These are phyloP conservation scores for Viola odorata DNA, from an alignment of 345 rosid species.

Conservation along the genomic window DNA sequence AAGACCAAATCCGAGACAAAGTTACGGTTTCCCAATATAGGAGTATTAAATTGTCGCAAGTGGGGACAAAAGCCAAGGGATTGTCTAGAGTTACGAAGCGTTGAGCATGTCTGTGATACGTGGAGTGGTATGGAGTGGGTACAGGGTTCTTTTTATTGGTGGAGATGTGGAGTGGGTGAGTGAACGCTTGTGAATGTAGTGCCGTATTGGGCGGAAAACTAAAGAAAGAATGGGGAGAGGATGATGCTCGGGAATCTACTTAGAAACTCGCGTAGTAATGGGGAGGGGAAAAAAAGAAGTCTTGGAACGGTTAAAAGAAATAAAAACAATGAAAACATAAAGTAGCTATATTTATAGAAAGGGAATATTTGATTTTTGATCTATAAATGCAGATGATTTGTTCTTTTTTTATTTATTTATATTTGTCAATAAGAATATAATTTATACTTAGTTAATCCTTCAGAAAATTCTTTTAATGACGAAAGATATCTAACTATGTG, in stretches of 20 bases:
- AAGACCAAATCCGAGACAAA: background rate
- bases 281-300: background rate
- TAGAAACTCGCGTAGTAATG: conserved; percentile 16
- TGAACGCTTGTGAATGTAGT: background rate
- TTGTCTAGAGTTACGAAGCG: background rate
- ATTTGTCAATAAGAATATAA: no score
- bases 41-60: background rate
- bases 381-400: no score
- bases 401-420: no score
- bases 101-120: background rate
- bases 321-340: no score
- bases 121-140: background rate
- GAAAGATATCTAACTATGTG: no score
- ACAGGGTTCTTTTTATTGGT: background rate
- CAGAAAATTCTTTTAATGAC: no score
- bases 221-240: background rate
- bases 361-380: no score
- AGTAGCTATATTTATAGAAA: no score
- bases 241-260: conserved; percentile 20
- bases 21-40: background rate
- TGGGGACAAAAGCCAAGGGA: background rate
- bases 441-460: no score
- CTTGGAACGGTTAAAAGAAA: no score
- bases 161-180: background rate
- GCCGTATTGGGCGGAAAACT: no score